Base-by-base conservation (phyloP, 768 basidiomycete genomes). In the Pulveroboletus frians region DNA sequence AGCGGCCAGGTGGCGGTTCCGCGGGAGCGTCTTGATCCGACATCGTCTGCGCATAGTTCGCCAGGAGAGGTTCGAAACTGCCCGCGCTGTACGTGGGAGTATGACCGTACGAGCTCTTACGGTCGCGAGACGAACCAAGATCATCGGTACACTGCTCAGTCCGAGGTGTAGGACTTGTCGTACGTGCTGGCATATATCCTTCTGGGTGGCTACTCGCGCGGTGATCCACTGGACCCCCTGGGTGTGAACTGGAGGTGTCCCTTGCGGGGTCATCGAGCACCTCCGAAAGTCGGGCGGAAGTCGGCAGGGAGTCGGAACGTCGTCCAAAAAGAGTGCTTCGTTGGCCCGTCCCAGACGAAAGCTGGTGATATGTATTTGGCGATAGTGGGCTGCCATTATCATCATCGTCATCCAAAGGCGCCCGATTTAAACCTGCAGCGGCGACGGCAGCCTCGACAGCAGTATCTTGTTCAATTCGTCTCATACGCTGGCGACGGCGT, bases 401-500 rank as follows among this genome's bases (percentile, higher is more conserved):
- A 45, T 84, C 80, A 45, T 83, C 85, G 54, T 84, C 84, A 51
- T 81, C 84, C 30, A 90, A 70, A 26, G 83, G 83, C 1, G 76
- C 70, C 43, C 87, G 78, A 59, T 79, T 75, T 63, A 83, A 77
- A 21, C 88, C 85, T 2, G 85, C 82, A 27, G 84, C 87, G 9
- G 83, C 80, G 44, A 85, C 74, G 6, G 80, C 80, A 32, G 83
- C 84, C n/a, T 81, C 80, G n/a, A 84, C 78, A 1, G 78, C 81
- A 1, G 78, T 74, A 50, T 89, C 85, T 50, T 83, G 80, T 51
- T 87, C 86, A n/a, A 84, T 64, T 42, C 74, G 71, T 30, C 69
- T 75, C 36, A 75, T 79, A 29, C 81, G 75, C 39, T 83, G 77
- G 52, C 83, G 79, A 41, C 85, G 78, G 21, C 82, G 81, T 47